These are phyloP conservation scores for Nakaseomyces kungkrabaensis DNA, from an alignment of 1,139 yeast species.

Conservation along the genomic window DNA sequence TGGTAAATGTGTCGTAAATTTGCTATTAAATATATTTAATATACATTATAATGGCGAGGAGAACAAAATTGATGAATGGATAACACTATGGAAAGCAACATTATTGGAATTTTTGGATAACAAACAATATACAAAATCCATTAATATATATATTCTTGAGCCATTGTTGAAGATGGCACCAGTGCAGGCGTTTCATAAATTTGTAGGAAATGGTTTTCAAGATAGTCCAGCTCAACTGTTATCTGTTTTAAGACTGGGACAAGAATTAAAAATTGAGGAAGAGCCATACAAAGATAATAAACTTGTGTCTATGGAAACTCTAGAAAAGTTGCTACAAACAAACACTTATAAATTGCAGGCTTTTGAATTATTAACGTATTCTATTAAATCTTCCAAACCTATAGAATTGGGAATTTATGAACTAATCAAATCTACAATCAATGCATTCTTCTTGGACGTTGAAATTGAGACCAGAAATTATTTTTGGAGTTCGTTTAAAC, in stretches of 20 bases:
- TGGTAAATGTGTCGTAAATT: constrained; percentile 48
- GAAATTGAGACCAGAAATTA: constrained; percentile 61
- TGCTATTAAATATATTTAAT: constrained; percentile 34
- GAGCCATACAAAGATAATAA: constrained; percentile 40
- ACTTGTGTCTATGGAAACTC: constrained; percentile 31
- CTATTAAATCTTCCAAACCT: constrained; percentile 52
- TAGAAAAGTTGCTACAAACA: constrained; percentile 37
- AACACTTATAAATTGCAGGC: constrained; percentile 46
- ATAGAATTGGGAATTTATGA: constrained; percentile 38
- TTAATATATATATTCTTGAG: constrained; percentile 55
- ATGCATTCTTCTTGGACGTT: constrained; percentile 47
- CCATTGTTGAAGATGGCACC: constrained; percentile 43
- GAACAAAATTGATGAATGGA: constrained; percentile 36
- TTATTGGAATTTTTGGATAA: constrained; percentile 31
- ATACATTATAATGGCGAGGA: constrained; percentile 15
- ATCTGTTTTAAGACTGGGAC: constrained; percentile 55
- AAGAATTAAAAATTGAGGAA: constrained; percentile 42
- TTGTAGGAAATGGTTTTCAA: constrained; percentile 29
- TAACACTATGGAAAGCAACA: constrained; percentile 41
- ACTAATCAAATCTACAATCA: constrained; percentile 36
- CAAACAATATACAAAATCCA: constrained; percentile 35
- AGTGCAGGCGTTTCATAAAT: constrained; percentile 34
- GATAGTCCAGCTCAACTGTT: constrained; percentile 37
- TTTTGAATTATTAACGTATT: constrained; percentile 49
- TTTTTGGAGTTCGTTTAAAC: constrained; percentile 49